Evolutionary conservation across 1,139 yeast genomes (phyloP).

Genomic region (Suhomyces bokatorum): DNA sequence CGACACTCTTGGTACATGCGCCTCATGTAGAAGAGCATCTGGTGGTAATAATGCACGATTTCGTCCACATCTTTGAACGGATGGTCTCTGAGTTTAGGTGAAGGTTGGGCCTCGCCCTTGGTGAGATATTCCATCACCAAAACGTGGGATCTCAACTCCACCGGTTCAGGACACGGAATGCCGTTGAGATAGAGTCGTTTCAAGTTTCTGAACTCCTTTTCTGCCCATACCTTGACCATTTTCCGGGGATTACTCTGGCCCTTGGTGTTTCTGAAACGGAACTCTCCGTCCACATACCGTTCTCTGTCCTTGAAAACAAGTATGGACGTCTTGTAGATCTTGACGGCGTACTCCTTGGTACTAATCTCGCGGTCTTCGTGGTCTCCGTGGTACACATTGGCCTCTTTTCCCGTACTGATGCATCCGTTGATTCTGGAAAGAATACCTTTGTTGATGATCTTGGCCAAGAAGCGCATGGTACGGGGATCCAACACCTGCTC

Average conservation of each 20-base stretch:
- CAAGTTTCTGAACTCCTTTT: conserved; percentile 90
- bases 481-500: conserved; percentile 96
- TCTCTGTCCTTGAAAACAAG: conserved; percentile 95
- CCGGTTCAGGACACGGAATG: conserved; percentile 90
- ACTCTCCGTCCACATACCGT: conserved; percentile 95
- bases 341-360: conserved; percentile 74
- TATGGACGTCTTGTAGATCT: conserved; percentile 94
- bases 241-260: conserved; percentile 90
- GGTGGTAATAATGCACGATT: conserved; percentile 67
- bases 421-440: conserved; percentile 90
- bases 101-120: conserved; percentile 77
- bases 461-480: conserved; percentile 79
- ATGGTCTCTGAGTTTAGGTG: conserved; percentile 86
- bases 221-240: conserved; percentile 99
- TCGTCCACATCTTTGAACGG: conserved; percentile 65
- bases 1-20: conserved; percentile 84
- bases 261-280: conserved; percentile 80
- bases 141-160: conserved; percentile 85
- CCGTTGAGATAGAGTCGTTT: conserved; percentile 77
- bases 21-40: conserved; percentile 82
- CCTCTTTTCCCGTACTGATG: conserved; percentile 95
- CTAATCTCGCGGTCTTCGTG: conserved; percentile 54
- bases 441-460: conserved; percentile 78
- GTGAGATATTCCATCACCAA: conserved; percentile 91
- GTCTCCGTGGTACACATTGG: conserved; percentile 93